Evolutionary conservation across 2,329 filamentous ascomycete species (phyloP).

Genomic region (Cladosporium sp.): DNA sequence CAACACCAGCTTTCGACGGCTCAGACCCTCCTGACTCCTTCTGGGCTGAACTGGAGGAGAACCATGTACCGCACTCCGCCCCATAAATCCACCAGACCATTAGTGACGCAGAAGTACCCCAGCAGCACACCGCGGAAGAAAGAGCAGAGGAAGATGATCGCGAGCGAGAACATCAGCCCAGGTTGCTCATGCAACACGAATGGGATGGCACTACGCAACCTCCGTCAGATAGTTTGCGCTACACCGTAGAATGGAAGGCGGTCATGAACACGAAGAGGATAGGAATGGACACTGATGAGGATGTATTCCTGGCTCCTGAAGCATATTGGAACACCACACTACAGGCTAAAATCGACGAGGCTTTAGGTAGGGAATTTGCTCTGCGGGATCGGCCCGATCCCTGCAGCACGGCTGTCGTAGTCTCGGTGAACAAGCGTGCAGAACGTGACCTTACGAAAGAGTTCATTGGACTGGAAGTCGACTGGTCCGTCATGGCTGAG

Average conservation of each 20-base stretch:
- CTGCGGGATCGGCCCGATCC: background rate
- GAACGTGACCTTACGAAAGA: constrained; percentile 11
- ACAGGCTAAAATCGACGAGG: background rate
- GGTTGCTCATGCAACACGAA: background rate
- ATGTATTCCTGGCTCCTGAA: background rate
- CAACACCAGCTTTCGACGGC: background rate
- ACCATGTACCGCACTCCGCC: background rate
- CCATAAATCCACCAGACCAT: background rate
- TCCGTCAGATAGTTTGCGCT: background rate
- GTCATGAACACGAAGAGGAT: constrained; percentile 2
- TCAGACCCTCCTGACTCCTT: background rate
- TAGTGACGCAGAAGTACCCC: background rate
- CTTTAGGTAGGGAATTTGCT: background rate
- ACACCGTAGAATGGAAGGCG: constrained; percentile 7
- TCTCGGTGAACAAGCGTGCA: constrained; percentile 11
- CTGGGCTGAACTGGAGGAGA: background rate
- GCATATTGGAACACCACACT: constrained; percentile 2
- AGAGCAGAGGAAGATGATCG: background rate
- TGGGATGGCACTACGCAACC: constrained; percentile 2
- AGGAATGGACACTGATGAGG: background rate
- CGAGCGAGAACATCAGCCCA: background rate
- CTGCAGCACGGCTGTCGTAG: background rate
- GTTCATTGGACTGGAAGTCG: background rate
- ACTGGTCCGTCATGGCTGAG: background rate
- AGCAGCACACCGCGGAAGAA: background rate